phyloP scores from a whole-genome alignment of 441 rosid species.

The Populus hybrid region DNA sequence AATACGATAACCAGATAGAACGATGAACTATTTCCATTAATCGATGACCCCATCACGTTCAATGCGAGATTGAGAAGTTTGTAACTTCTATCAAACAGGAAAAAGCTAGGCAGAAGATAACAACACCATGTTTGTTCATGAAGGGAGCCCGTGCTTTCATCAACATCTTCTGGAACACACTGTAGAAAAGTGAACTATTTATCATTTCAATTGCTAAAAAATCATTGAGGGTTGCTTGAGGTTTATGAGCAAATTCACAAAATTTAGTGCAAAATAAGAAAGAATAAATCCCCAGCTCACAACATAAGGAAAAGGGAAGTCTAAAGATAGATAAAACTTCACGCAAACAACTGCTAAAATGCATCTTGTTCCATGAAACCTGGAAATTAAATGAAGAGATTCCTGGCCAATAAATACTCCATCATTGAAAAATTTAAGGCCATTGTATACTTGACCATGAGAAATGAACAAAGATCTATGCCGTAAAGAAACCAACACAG shows the following conservation, averaged over 20 bases:
- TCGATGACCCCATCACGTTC: constrained; percentile 36
- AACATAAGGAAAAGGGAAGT: not conserved
- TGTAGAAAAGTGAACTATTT: constrained; percentile 34
- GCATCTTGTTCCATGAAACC: not conserved
- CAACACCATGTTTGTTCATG: constrained; percentile 29
- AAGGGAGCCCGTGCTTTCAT: constrained; percentile 22
- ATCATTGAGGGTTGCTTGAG: not conserved
- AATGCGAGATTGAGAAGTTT: constrained; percentile 46
- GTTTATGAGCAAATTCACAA: not conserved
- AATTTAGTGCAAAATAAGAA: not conserved
- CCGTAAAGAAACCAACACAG: not conserved
- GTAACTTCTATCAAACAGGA: constrained; percentile 63
- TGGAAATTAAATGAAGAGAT: not conserved
- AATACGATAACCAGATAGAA: constrained; percentile 23
- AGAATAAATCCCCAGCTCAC: not conserved
- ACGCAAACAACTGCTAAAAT: not conserved
- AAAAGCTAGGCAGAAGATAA: constrained; percentile 58
- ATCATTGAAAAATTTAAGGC: not conserved
- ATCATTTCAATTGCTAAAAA: not conserved
- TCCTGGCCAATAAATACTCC: not conserved
- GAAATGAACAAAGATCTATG: not conserved
- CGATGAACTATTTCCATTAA: constrained; percentile 31
- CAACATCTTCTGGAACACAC: constrained; percentile 50
- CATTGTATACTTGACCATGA: not conserved
- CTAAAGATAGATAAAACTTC: not conserved